Percentiles rank a stretch among this genome's conserved stretches.
phyloP scores from a whole-genome alignment of 768 basidiomycete species.

The Pilatotrama ljubarskyi region DNA sequence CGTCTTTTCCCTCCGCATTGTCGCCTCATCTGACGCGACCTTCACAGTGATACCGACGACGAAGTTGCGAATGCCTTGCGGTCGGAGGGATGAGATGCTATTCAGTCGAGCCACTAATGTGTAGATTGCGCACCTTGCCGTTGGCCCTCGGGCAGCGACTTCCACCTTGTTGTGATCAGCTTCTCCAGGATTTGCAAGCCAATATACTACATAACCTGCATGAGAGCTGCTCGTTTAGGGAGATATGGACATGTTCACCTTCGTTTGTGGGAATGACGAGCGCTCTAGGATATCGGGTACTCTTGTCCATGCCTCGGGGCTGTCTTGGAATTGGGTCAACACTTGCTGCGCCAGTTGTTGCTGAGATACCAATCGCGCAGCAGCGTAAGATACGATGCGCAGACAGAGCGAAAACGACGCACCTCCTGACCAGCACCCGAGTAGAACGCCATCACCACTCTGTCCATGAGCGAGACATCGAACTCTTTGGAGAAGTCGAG shows the following conservation, averaged over 20 bases:
- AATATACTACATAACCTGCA: constrained; percentile 66
- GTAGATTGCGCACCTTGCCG: constrained; percentile 63
- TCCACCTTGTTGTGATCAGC: constrained; percentile 93
- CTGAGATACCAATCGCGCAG: constrained; percentile 41
- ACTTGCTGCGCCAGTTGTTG: constrained; percentile 94
- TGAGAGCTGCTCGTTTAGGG: background rate
- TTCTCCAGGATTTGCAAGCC: constrained; percentile 96
- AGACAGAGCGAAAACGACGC: constrained; percentile 26
- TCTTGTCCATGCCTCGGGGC: constrained; percentile 95
- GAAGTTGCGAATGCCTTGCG: constrained; percentile 90
- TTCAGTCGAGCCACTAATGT: background rate
- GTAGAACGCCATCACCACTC: constrained; percentile 91
- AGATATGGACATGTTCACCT: constrained; percentile 48
- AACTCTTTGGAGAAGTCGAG: constrained; percentile 94
- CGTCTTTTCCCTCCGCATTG: constrained; percentile 89
- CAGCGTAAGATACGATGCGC: constrained; percentile 2
- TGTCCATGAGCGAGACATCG: constrained; percentile 90
- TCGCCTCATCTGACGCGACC: constrained; percentile 86
- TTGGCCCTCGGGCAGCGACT: constrained; percentile 91
- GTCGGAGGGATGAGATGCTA: background rate
- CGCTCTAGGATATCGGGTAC: constrained; percentile 92
- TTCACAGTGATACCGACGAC: constrained; percentile 92
- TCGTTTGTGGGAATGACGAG: constrained; percentile 83
- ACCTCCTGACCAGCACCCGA: constrained; percentile 85
- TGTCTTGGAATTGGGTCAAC: constrained; percentile 94